Base-by-base conservation (phyloP, 2,329 filamentous ascomycete species). In the Trichoderma harzianum region DNA sequence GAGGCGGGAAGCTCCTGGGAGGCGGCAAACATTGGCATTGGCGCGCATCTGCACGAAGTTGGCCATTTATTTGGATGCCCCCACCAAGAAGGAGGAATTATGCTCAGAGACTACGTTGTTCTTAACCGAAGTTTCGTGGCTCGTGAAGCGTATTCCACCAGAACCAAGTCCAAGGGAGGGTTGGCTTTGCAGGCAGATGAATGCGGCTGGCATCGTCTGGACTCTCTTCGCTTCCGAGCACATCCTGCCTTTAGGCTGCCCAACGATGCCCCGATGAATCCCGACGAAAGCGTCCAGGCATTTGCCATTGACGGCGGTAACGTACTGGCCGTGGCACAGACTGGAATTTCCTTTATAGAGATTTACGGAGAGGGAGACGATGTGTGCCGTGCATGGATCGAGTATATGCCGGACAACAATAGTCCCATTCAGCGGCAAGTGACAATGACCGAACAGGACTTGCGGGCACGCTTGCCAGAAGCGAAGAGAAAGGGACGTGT, bases 1-100 rank as follows among this genome's bases (percentile, higher is more conserved):
- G 93, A 97, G 75, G 91, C 91, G 7, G 95, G 95, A 28, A 97
- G 93, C 78, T 96, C 91, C 61, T 98, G 95, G 95, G 95, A 98
- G 80, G 91, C 94, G n/a, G 94, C 93, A 30, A 97, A 95, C 76
- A 92, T 97, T 73, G 95, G 95, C 34, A 97, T 98, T 74, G 95
- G 95, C 8, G 95, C 94, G 11, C 95, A 98, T 80, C 82, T 98
- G 62, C 95, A 97, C 80, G 94, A 98, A 81, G 92, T 92, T 0
- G 95, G 95, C 4, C 95, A 97, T 82, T 82, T 97, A 26, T 92
- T 98, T 75, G 95, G 95, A 64, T 97, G 93, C 75, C 93, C 94
- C 11, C 93, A 97, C 78, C 94, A 97, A 78, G 93, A 96, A 78
- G 92, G 85, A 32, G 95, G 96, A n/a, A 87, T 98, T 73, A 98